Base-by-base conservation (phyloP, 106 monocot genomes). In the Dioscorea zingiberensis region DNA sequence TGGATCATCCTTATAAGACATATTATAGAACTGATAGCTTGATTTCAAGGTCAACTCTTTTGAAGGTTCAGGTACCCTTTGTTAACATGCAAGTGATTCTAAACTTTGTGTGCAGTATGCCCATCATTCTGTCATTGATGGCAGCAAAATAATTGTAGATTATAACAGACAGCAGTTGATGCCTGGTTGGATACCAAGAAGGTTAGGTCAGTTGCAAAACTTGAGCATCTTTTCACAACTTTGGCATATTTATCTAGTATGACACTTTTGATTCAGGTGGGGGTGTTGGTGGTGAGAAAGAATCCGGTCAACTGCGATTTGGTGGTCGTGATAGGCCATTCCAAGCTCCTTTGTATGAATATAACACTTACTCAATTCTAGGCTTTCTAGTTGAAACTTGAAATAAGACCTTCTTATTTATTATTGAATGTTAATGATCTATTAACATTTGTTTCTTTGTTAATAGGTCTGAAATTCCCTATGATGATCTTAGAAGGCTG, bases 301-400 rank as follows among this genome's bases (percentile, higher is more conserved):
- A 97, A 73, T 97, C 97, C 65, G 97, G 97, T 55, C 97, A 97
- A 62, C 88, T 97, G 66, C 88, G 97, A 4, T 97, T 97, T 76
- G 91, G 97, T 60, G 97, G 97, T 54, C 77, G 91, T 74, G 97
- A 97, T 72, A 88, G 97, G 59, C 97, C 97, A 72, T 92, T 97
- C 66, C 85, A 82, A 70, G 97, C 97, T 69, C 97, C 97, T 71
- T 73, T 95, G 95, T 91, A 87, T 76, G 80, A 21, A 26, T 26
- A 21, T 13, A 46, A 27, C n/a, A n/a, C n/a, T n/a, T n/a, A n/a
- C n/a, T n/a, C n/a, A n/a, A n/a, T n/a, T n/a, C n/a, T n/a, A n/a
- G n/a, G n/a, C n/a, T n/a, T n/a, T n/a, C n/a, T n/a, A n/a, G n/a
- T n/a, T n/a, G n/a, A n/a, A n/a, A n/a, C n/a, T n/a, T n/a, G n/a